A percentile compares a stretch with the other conserved stretches of the same genome.
Evolutionary conservation across 441 rosid species (phyloP).

Genomic region (Gossypium schwendimanii): DNA sequence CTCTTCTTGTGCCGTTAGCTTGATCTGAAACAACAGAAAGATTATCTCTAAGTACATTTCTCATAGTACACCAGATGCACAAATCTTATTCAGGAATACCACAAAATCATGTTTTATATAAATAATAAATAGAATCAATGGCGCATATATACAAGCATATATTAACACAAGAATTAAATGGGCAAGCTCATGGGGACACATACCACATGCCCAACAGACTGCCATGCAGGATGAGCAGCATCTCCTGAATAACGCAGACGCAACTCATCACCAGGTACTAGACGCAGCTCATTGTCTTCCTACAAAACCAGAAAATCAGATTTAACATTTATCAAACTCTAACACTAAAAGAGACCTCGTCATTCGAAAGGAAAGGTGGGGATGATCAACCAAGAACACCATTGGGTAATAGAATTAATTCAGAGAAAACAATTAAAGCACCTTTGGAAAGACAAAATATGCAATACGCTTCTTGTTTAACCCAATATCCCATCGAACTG

Average conservation of each 20-base stretch:
- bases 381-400: neutral
- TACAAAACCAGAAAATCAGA: conserved; percentile 25
- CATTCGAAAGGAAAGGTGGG: neutral
- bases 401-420: neutral
- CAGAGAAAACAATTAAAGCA: conserved; percentile 14
- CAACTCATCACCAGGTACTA: conserved; percentile 96
- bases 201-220: conserved; percentile 99
- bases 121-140: neutral
- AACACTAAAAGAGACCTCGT: neutral
- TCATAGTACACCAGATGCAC: neutral
- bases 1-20: conserved; percentile 97
- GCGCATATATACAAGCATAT: neutral
- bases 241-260: conserved; percentile 94
- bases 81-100: neutral
- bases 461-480: conserved; percentile 96
- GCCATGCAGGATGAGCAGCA: conserved; percentile 98
- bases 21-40: conserved; percentile 48
- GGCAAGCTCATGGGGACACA: conserved; percentile 20
- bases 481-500: conserved; percentile 97
- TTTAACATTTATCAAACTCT: conserved; percentile 10
- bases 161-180: neutral
- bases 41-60: neutral
- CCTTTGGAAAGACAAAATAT: conserved; percentile 96
- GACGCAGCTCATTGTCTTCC: conserved; percentile 97
- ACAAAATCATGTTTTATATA: neutral